These are phyloP conservation scores for Euphorbia peplus DNA, from an alignment of 345 rosid genomes.

Conservation along the genomic window DNA sequence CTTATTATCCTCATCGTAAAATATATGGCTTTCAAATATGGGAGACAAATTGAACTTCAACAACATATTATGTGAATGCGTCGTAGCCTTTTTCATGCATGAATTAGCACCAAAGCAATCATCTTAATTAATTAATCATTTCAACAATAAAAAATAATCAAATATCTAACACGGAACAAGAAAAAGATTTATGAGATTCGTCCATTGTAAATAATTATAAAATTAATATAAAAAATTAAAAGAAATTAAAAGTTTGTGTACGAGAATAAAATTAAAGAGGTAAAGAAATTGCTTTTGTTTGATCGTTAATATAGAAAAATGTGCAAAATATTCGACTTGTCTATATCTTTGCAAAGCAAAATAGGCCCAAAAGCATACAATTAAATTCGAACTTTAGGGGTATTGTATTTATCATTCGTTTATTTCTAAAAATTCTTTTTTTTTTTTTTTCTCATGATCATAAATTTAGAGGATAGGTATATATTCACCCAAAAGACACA, in stretches of 20 bases:
- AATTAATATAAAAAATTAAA: too few relatives aligned
- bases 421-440: neutral
- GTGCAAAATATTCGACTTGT: neutral
- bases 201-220: neutral
- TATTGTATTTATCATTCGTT: neutral
- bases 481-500: constrained; percentile 1
- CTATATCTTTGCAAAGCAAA: constrained; percentile 2
- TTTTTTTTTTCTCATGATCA: too few relatives aligned
- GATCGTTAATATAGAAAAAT: neutral
- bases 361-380: neutral
- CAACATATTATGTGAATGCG: too few relatives aligned
- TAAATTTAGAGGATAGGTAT: neutral
- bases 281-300: constrained; percentile 7
- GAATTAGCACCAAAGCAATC: neutral
- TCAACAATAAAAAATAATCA: neutral
- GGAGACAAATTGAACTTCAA: too few relatives aligned
- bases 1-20: too few relatives aligned
- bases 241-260: neutral
- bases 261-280: constrained; percentile 1
- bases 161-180: neutral
- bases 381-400: neutral
- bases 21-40: too few relatives aligned
- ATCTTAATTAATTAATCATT: neutral
- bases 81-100: too few relatives aligned
- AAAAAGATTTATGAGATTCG: neutral